Evolutionary conservation across 2,329 filamentous ascomycete species (phyloP).

Genomic region (Neofusicoccum sp.): DNA sequence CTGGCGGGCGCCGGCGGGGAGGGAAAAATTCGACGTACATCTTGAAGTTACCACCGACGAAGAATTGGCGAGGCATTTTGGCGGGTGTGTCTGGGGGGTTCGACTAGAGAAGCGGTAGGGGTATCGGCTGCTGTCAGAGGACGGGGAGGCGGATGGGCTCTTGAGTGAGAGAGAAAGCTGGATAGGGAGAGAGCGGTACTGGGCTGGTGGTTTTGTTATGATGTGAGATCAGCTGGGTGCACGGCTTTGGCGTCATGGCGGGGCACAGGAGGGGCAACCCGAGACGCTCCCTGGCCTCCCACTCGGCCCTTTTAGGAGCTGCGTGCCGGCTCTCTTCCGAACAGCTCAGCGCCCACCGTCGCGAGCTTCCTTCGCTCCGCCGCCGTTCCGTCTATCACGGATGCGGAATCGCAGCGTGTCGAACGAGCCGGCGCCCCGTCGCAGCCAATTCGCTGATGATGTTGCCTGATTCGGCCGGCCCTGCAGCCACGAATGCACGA

Average conservation of each 20-base stretch:
- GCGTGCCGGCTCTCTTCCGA: not conserved
- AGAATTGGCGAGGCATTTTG: conserved; percentile 93
- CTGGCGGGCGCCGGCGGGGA: conserved; percentile 21
- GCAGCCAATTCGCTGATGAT: not conserved
- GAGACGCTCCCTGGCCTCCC: too few species aligned
- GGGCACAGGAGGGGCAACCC: conserved; percentile 16
- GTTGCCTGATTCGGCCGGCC: not conserved
- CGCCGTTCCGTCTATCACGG: not conserved
- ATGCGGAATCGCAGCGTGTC: too few species aligned
- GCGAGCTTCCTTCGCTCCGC: not conserved
- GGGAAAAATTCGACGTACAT: conserved; percentile 63
- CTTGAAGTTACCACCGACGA: conserved; percentile 99
- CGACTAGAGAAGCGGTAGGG: not conserved
- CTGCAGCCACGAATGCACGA: not conserved
- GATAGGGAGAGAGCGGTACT: not conserved
- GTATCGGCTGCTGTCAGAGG: not conserved
- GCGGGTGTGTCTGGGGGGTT: conserved; percentile 25
- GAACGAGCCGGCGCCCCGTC: too few species aligned
- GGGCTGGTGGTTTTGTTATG: conserved; percentile 10
- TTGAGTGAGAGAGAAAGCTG: conserved; percentile 8
- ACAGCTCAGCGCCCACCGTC: conserved; percentile 1
- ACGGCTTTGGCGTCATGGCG: conserved; percentile 15
- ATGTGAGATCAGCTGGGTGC: conserved; percentile 17
- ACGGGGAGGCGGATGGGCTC: not conserved
- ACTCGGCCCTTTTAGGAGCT: conserved; percentile 6